Base-by-base conservation (phyloP, 768 basidiomycete genomes). In the Lentinula aciculospora region DNA sequence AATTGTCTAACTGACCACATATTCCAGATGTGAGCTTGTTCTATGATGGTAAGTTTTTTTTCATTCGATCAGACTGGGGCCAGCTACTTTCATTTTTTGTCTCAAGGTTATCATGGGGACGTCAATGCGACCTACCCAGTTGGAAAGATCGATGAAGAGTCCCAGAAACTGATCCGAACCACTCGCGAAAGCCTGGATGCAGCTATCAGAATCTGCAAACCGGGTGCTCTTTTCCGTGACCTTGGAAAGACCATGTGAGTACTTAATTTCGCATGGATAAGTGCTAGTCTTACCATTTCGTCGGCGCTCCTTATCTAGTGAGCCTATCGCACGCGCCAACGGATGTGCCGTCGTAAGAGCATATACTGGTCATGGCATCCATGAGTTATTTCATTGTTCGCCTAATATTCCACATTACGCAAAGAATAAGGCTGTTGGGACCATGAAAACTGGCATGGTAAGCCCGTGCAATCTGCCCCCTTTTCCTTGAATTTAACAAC, bases 381-480 rank as follows among this genome's bases (percentile, higher is more conserved):
- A 96, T 69, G 75, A 89, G 57, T 75, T 92, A 60, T 97, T 96
- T 79, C 94, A 97, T 68, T 74, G 73, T 58, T 65, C 85, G 0
- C 95, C 95, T 1, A 97, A 94, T 69, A 84, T 97, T 39, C 92
- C 94, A 10, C 95, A 97, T 72, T 97, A 96, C 64, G 92, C 92
- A 21, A 94, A 94, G 69, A 95, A 92, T 67, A 96, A 94, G 71
- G 92, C 91, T 40, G 77, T 93, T 2, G 95, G 95, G 23, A 83
- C 86, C 4, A 96, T 98, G 94, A 94, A 93, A 68, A 72, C 90
- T 23, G 95, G 95, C 63, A 96, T 88, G 91, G 92, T 92, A 62
- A 66, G 86, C 71, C 13, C 29, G 6, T 47, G 58, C 29, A 21
- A 9, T 9, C 47, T 8, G 19, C 21, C 27, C 46, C 48, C 58